phyloP scores from a whole-genome alignment of 2,329 filamentous ascomycete genomes.

The Ploettnerulaceae sp. region DNA sequence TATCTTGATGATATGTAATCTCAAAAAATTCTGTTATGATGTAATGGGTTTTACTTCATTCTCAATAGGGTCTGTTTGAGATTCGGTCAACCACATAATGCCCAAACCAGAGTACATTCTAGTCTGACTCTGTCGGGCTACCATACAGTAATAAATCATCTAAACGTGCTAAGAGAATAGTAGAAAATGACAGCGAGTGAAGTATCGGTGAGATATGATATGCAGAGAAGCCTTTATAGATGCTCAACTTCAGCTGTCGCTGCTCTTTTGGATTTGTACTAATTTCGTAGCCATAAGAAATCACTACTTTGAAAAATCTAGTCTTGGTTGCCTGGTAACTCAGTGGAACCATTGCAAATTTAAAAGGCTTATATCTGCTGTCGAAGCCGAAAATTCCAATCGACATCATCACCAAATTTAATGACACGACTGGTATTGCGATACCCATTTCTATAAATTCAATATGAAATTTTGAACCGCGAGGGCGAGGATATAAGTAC shows the following conservation, averaged over 20 bases:
- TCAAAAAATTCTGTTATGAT: too few species aligned
- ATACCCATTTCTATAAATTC: constrained; percentile 19
- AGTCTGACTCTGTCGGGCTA: constrained; percentile 13
- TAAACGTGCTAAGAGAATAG: background rate
- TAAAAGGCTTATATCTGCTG: constrained; percentile 16
- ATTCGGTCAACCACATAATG: constrained; percentile 22
- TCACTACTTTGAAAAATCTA: constrained; percentile 8
- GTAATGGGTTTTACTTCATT: too few species aligned
- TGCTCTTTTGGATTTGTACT: constrained; percentile 25
- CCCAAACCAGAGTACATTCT: constrained; percentile 22
- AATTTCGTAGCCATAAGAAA: constrained; percentile 1
- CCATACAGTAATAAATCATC: constrained; percentile 13
- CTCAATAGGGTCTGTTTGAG: too few species aligned
- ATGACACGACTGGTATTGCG: constrained; percentile 36
- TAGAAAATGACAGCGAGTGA: constrained; percentile 11
- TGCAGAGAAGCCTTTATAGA: constrained; percentile 14
- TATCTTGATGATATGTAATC: too few species aligned
- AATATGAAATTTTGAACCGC: constrained; percentile 51
- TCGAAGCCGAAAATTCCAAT: constrained; percentile 38
- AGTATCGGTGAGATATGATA: constrained; percentile 12
- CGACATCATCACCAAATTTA: constrained; percentile 43
- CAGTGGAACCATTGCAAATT: too few species aligned
- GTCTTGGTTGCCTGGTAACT: constrained; percentile 1
- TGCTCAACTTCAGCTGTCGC: too few species aligned
- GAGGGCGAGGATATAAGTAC: constrained; percentile 47